Base-by-base conservation (phyloP, 345 rosid species). In the Gossypium rotundifolium region DNA sequence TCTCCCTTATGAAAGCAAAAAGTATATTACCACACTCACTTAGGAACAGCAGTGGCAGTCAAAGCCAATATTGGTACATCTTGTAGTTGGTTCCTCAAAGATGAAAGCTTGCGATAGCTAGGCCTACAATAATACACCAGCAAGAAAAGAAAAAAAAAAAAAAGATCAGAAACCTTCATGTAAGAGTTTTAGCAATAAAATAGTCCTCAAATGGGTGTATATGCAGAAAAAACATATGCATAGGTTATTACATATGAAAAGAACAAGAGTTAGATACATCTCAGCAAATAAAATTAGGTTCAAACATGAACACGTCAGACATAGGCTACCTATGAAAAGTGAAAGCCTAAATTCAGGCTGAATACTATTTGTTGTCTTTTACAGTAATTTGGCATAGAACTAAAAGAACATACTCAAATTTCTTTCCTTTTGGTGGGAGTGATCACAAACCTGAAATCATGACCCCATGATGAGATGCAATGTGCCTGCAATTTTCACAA, bases 391-490 rank as follows among this genome's bases (percentile, higher is more conserved):
- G 44, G 9, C 42, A 73, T 12, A 46, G 11, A 46, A n/a, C 59
- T 57, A 23, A 53, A 18, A 52, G 3, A 9, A 33, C 57, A 25
- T 33, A 33, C 65, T 44, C 54, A 44, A 25, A 25, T 64, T 38
- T 22, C 38, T 27, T 61, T 61, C 48, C 70, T 22, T 63, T 38
- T 48, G 70, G 60, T 68, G 33, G 42, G 77, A 84, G 61, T 11
- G 72, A 68, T 59, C 23, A 81, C 85, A 60, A 82, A 91, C 98
- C 98, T 95, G 89, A 95, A 95, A 84, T 95, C 97, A 75, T 95
- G 98, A 74, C 99, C 98, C 99, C 99, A 95, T 13, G 94, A 79
- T 73, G 99, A 94, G 84, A 94, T 90, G 84, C 98, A 95, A 75
- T 95, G 99, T 70, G 98, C 98, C 97, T 95, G 91, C 63, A 60